Conservation (phyloP, 371 early-diverging fungal genomes). For the Haplosporangium sp. region DNA sequence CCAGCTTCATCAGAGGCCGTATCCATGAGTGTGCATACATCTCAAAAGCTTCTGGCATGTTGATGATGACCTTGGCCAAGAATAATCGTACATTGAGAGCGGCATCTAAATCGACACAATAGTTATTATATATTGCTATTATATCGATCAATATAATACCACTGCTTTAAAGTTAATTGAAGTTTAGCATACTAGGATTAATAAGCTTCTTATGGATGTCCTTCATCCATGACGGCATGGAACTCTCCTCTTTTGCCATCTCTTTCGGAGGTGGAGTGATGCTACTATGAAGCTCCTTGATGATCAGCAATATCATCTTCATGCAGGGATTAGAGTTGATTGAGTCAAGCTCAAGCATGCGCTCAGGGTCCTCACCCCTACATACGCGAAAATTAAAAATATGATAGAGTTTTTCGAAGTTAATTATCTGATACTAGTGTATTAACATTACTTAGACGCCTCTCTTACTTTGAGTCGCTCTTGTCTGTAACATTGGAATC, state of each 20-base stretch:
- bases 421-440: not conserved
- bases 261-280: slow-evolving; percentile 57
- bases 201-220: slow-evolving; percentile 58
- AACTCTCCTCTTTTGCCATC: slow-evolving; percentile 37
- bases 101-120: slow-evolving; percentile 45
- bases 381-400: not conserved
- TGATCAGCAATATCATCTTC: slow-evolving; percentile 61
- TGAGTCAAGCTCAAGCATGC: slow-evolving; percentile 62
- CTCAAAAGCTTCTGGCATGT: slow-evolving; percentile 70
- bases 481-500: slow-evolving; percentile 15
- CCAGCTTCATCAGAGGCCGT: slow-evolving; percentile 66
- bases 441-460: not conserved
- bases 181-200: slow-evolving; percentile 33
- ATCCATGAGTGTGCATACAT: slow-evolving; percentile 71
- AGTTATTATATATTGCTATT: not conserved
- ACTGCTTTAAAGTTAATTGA: not conserved
- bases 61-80: slow-evolving; percentile 71
- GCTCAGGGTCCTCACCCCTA: slow-evolving; percentile 19
- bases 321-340: slow-evolving; percentile 74
- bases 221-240: slow-evolving; percentile 79
- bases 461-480: slow-evolving; percentile 19
- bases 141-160: not conserved
- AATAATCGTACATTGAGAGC: slow-evolving; percentile 66
- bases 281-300: slow-evolving; percentile 61
- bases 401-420: not conserved